phyloP scores from a whole-genome alignment of 2,329 filamentous ascomycete genomes.

The Talaromyces piceae region DNA sequence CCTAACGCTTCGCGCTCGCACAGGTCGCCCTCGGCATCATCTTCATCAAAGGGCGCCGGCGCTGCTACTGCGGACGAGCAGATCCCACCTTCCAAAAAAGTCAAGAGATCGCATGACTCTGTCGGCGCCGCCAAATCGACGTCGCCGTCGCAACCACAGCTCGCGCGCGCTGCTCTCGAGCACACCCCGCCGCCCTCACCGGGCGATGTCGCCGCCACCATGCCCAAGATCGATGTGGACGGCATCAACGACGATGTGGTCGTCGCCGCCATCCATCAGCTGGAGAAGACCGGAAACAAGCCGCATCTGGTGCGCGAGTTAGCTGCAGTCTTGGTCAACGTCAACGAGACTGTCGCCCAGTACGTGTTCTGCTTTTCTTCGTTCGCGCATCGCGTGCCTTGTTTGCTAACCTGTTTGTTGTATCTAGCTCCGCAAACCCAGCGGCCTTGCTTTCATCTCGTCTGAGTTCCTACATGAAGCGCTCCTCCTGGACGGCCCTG shows the following conservation, averaged over 20 bases:
- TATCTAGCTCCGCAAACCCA: conserved; percentile 72
- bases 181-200: conserved; percentile 78
- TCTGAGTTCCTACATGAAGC: conserved; percentile 81
- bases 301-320: conserved; percentile 94
- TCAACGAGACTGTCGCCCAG: conserved; percentile 82
- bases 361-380: conserved; percentile 45
- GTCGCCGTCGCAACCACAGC: conserved; percentile 2
- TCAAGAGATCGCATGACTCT: conserved; percentile 67
- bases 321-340: conserved; percentile 66
- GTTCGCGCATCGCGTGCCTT: conserved; percentile 1
- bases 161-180: conserved; percentile 49
- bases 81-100: conserved; percentile 54
- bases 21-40: conserved; percentile 54
- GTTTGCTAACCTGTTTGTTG: no score
- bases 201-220: conserved; percentile 39
- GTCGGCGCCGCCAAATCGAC: conserved; percentile 25
- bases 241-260: conserved; percentile 94
- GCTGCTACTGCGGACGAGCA: conserved; percentile 51
- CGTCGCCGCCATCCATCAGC: conserved; percentile 76
- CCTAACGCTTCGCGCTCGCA: conserved; percentile 50
- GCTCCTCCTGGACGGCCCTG: conserved; percentile 69
- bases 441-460: conserved; percentile 92
- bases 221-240: conserved; percentile 64
- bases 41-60: conserved; percentile 49
- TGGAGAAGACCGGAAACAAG: conserved; percentile 83